These are phyloP conservation scores for Ramaria rubella DNA, from an alignment of 768 basidiomycete genomes.

Conservation along the genomic window DNA sequence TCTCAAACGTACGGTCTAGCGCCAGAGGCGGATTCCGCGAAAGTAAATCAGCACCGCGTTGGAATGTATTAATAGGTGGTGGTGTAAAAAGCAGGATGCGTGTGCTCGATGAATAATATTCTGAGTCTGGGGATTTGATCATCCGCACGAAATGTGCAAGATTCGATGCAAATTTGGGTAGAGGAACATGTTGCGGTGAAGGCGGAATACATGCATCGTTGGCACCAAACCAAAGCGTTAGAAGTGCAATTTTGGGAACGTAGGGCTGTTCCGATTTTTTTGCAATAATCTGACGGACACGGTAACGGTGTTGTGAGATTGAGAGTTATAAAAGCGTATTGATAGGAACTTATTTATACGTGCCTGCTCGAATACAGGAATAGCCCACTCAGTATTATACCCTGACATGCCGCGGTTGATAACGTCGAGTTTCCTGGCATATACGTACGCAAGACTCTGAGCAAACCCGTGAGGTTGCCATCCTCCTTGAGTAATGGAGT, in stretches of 20 bases:
- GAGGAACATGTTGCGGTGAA: conserved; percentile 70
- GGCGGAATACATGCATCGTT: conserved; percentile 74
- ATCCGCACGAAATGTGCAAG: conserved; percentile 54
- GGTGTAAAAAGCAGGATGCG: conserved; percentile 77
- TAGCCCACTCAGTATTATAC: conserved; percentile 83
- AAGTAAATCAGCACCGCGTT: conserved; percentile 45
- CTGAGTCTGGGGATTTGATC: conserved; percentile 55
- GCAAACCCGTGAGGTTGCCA: conserved; percentile 62
- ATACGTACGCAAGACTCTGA: conserved; percentile 69
- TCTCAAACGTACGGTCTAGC: conserved; percentile 56
- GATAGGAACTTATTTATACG: conserved; percentile 10
- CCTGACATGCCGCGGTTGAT: conserved; percentile 80
- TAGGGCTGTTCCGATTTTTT: conserved; percentile 39
- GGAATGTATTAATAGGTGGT: conserved; percentile 69
- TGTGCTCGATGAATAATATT: conserved; percentile 63
- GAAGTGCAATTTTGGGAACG: conserved; percentile 57
- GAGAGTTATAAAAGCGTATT: too few relatives aligned
- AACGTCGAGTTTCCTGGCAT: conserved; percentile 77
- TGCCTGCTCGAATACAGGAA: conserved; percentile 75
- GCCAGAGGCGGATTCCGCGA: conserved; percentile 42
- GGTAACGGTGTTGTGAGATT: not conserved
- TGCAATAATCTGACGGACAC: conserved; percentile 46
- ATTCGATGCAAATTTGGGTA: conserved; percentile 57
- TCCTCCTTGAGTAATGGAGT: conserved; percentile 69
- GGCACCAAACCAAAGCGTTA: conserved; percentile 85